Conservation (phyloP, 495 filamentous ascomycete genomes). For the Massariosphaeria phaeospora region DNA sequence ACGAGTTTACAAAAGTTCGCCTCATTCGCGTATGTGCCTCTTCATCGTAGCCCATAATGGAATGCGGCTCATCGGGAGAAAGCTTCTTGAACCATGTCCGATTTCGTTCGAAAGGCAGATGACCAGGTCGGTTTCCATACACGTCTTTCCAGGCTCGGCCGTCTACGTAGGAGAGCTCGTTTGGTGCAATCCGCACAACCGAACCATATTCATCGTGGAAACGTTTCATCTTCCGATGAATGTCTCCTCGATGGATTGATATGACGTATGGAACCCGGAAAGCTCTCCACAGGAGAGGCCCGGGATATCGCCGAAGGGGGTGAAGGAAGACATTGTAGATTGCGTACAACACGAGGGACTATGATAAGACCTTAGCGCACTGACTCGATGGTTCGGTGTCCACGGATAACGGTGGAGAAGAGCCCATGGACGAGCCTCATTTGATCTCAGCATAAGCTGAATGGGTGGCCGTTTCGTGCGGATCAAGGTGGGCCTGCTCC, state of each 20-base stretch:
- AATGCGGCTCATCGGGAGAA: slow-evolving; percentile 11
- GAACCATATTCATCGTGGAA: slow-evolving; percentile 27
- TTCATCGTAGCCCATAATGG: slow-evolving; percentile 21
- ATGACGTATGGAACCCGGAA: slow-evolving; percentile 40
- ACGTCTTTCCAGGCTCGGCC: slow-evolving; percentile 27
- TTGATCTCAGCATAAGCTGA: no score
- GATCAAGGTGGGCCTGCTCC: no score
- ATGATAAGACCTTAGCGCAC: no score
- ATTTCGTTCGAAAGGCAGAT: slow-evolving; percentile 6
- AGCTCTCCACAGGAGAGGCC: slow-evolving; percentile 46
- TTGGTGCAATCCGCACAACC: slow-evolving; percentile 22
- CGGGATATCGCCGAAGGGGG: slow-evolving; percentile 49
- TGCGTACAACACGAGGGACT: neutral
- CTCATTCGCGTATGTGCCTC: slow-evolving; percentile 11
- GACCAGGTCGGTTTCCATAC: slow-evolving; percentile 14
- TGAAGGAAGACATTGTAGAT: slow-evolving; percentile 50
- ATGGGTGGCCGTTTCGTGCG: no score
- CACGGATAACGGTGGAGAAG: no score
- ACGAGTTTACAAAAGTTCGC: slow-evolving; percentile 14
- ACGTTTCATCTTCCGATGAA: slow-evolving; percentile 12
- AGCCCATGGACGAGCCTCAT: no score
- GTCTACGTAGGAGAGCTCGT: slow-evolving; percentile 22
- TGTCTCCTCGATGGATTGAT: slow-evolving; percentile 17
- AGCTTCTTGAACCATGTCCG: slow-evolving; percentile 16
- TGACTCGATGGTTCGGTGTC: no score